Evolutionary conservation across 176 grass and related monocot genomes (phyloP).

Genomic region (Carex littledalei): DNA sequence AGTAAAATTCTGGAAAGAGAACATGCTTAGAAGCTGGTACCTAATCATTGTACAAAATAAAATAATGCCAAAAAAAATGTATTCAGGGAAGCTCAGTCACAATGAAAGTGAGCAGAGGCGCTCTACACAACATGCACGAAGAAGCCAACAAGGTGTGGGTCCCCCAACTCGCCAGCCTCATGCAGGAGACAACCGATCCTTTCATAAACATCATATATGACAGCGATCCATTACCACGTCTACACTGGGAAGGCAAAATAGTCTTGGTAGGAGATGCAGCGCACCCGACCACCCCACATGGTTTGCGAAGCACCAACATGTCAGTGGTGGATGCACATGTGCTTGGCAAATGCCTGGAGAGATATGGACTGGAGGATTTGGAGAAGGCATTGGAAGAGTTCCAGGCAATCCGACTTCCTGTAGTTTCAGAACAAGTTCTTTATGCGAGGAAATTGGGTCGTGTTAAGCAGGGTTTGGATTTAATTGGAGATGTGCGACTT

Average conservation of each 20-base stretch:
- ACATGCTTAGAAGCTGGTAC: not conserved
- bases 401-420: conserved; percentile 46
- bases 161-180: conserved; percentile 53
- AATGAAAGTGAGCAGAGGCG: conserved; percentile 43
- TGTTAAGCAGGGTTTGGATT: conserved; percentile 58
- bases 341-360: conserved; percentile 53
- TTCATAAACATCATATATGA: conserved; percentile 89
- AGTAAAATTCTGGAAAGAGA: not conserved
- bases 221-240: conserved; percentile 37
- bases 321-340: conserved; percentile 52
- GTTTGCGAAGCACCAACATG: conserved; percentile 90
- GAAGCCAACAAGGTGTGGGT: conserved; percentile 56
- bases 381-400: conserved; percentile 39
- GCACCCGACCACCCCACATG: conserved; percentile 84
- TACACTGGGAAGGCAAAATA: conserved; percentile 45
- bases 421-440: conserved; percentile 51
- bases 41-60: not conserved
- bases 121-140: conserved; percentile 44
- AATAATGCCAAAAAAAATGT: not conserved
- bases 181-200: conserved; percentile 51
- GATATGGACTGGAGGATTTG: conserved; percentile 15
- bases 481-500: conserved; percentile 22
- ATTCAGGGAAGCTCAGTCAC: conserved; percentile 61
- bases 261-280: conserved; percentile 72
- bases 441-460: conserved; percentile 64